These are phyloP conservation scores for Climacium dendroides DNA, from an alignment of 225 moss, liverwort and hornwort genomes.

Conservation along the genomic window DNA sequence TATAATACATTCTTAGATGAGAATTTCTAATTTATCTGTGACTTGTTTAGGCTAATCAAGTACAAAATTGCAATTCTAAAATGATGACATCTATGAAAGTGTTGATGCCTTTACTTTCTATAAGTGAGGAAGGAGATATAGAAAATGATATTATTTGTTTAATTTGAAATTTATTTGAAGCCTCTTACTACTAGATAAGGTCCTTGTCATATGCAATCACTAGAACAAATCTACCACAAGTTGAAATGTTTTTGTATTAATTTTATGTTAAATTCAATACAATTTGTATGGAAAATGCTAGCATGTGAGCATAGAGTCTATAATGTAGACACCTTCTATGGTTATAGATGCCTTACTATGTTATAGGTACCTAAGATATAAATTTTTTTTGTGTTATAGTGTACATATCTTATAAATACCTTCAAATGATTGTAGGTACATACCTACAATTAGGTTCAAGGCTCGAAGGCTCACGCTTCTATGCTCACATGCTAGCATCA, in stretches of 20 bases:
- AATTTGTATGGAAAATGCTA: background rate
- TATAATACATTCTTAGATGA: background rate
- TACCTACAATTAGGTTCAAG: background rate
- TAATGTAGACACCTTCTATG: background rate
- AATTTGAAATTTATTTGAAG: background rate
- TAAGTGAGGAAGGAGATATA: background rate
- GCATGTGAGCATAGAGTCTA: background rate
- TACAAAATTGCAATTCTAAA: background rate
- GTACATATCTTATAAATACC: background rate
- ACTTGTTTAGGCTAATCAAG: accelerated
- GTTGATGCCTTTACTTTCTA: background rate
- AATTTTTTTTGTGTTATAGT: background rate
- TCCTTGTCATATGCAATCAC: background rate
- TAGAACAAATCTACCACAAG: background rate
- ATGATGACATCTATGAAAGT: background rate
- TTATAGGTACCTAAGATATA: background rate
- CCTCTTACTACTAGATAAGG: background rate
- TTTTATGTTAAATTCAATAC: background rate
- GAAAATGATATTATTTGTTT: background rate
- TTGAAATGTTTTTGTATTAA: background rate
- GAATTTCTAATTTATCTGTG: background rate
- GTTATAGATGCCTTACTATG: background rate
- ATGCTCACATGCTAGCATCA: accelerated
- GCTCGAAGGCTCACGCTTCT: background rate
- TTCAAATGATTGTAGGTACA: background rate